Evolutionary conservation across 768 basidiomycete genomes (phyloP), one percentile per base, ranked within the genome.

Genomic region (Collybia nuda): DNA sequence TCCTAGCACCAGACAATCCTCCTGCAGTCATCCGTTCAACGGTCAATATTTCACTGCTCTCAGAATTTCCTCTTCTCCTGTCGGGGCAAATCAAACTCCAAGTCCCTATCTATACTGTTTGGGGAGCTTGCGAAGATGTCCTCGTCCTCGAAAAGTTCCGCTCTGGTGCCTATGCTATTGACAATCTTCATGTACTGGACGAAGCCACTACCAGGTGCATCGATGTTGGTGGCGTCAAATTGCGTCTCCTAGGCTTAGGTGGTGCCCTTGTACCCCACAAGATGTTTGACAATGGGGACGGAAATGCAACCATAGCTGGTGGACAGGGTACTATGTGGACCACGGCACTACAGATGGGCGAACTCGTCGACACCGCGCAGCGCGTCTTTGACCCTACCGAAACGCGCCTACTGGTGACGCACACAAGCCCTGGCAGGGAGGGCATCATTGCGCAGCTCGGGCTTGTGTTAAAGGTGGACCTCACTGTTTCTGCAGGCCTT

Each of bases 281-380:
- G 68, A 81, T 93, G 77, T 93, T 95, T 60, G 90, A 93, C 70
- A 93, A 93, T 56, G 91, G 96, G 0, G 92, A 96, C 42, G 96
- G 95, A 2, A 84, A 75, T 40, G 95, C 93, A 9, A 98, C 96
- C n/a, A 97, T 99, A 56, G 96, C 97, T 0, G 97, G 97, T 29
- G 97, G 94, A 1, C 89, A 93, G 62, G 97, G 97, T 24, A 98
- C 95, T 17, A 96, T 98, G 87, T 99, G 97, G 97, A 91, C 93
- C 0, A 98, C 96, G 0, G 90, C 93, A 4, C 80, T 99, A 21
- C 97, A 99, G 67, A 90, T 99, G 36, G 97, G 97, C 51, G 96
- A 99, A 67, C 88, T 99, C 44, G 89, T 98, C 41, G 97, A 98
- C 68, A 98, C 95, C 2, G 93, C 97, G 0, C 92, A 96, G 65